phyloP scores from a whole-genome alignment of 352 stramenopile species.

The Halophytophthora batemanensis region DNA sequence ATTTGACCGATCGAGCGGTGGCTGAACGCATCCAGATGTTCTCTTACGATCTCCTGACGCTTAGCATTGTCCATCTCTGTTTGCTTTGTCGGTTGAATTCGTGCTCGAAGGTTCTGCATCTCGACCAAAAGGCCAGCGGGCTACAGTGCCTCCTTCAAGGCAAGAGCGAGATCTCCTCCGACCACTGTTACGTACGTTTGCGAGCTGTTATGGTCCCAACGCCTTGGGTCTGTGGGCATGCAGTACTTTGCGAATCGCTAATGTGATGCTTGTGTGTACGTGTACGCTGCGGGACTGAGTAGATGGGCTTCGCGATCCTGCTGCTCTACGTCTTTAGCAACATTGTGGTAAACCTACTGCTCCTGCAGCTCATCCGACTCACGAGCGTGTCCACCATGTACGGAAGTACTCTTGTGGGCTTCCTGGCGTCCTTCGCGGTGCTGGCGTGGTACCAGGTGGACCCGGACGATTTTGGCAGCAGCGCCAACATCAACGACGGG shows the following conservation, averaged over 20 bases:
- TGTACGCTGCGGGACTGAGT: neutral
- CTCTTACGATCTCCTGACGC: conserved; percentile 1
- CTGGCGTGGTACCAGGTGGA: conserved; percentile 80
- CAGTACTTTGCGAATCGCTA: neutral
- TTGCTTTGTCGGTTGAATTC: neutral
- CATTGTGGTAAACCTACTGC: conserved; percentile 71
- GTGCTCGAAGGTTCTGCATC: conserved; percentile 38
- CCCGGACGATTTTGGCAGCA: conserved; percentile 58
- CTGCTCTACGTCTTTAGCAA: conserved; percentile 74
- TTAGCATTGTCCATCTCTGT: neutral
- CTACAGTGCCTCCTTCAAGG: conserved; percentile 81
- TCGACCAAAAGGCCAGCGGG: conserved; percentile 78
- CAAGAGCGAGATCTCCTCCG: conserved; percentile 55
- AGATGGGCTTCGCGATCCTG: conserved; percentile 73
- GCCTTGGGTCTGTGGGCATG: neutral
- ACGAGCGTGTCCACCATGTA: conserved; percentile 82
- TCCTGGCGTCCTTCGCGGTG: conserved; percentile 67
- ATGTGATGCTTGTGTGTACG: neutral
- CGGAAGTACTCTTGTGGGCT: conserved; percentile 63
- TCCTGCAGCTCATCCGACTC: conserved; percentile 70
- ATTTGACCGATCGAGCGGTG: no score
- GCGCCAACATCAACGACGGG: conserved; percentile 45
- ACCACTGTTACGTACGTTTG: conserved; percentile 68
- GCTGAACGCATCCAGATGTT: no score
- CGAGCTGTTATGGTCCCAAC: neutral